Conservation (phyloP, 1,284 basidiomycete species). For the Peniophora sp. region DNA sequence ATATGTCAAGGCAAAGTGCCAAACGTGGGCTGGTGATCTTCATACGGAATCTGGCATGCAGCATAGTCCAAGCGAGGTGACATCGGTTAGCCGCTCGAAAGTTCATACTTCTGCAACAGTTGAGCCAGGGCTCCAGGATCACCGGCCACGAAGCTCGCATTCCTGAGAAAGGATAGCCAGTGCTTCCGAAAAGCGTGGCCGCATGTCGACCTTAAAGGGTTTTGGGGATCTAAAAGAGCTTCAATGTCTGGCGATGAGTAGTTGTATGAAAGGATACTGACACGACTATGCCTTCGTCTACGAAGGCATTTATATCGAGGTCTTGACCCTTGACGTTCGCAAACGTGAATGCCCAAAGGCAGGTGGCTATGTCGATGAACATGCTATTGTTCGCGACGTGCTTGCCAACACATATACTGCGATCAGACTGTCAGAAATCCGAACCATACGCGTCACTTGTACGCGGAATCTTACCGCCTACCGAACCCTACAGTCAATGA, state of each 20-base stretch:
- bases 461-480: not conserved
- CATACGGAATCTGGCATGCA: too few species aligned
- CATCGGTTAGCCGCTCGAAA: too few species aligned
- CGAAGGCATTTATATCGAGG: not conserved
- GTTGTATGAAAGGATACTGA: not conserved
- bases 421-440: too few species aligned
- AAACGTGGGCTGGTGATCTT: too few species aligned
- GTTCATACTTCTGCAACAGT: too few species aligned
- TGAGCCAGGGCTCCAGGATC: too few species aligned
- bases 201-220: not conserved
- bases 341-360: conserved; percentile 1
- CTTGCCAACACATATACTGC: not conserved
- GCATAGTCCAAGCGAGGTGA: too few species aligned
- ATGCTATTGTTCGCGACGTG: conserved; percentile 1
- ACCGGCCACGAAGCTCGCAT: not conserved
- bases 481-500: conserved; percentile 3
- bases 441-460: too few species aligned
- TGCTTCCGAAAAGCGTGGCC: conserved; percentile 1
- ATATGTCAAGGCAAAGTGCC: too few species aligned
- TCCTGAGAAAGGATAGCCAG: not conserved
- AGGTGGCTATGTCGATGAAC: conserved; percentile 1
- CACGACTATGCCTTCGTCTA: not conserved
- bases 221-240: not conserved
- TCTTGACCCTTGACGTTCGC: not conserved
- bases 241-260: not conserved